Evolutionary conservation across 495 filamentous ascomycete genomes (phyloP).

Genomic region (Aspergillus diversus): DNA sequence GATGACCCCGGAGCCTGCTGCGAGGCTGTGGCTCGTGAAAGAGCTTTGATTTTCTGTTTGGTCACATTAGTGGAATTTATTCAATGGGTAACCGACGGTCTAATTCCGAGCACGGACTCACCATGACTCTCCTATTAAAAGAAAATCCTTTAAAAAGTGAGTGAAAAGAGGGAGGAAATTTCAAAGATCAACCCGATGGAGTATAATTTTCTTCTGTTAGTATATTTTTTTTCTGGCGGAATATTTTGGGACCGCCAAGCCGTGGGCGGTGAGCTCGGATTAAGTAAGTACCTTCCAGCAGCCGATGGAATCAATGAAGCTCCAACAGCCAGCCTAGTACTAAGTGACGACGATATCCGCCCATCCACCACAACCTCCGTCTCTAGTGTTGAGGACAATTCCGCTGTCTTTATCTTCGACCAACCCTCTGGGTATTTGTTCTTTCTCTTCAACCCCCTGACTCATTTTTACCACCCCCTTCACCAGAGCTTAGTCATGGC

Average conservation of each 20-base stretch:
- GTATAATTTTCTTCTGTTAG: conserved; percentile 14
- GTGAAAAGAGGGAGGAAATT: conserved; percentile 3
- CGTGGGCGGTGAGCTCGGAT: conserved; percentile 26
- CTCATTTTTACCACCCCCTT: not conserved
- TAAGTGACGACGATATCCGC: conserved; percentile 25
- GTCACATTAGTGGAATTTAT: not conserved
- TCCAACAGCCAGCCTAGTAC: conserved; percentile 21
- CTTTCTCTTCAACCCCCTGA: not conserved
- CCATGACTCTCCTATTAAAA: conserved; percentile 25
- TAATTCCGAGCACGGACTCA: conserved; percentile 16
- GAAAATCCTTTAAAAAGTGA: not conserved
- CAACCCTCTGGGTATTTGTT: not conserved
- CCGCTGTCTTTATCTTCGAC: not conserved
- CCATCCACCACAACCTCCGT: conserved; percentile 15
- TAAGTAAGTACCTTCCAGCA: conserved; percentile 9
- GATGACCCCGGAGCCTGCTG: conserved; percentile 79
- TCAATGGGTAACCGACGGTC: not conserved
- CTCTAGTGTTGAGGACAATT: not conserved
- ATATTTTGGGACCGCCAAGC: conserved; percentile 22
- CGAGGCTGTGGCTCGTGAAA: conserved; percentile 75
- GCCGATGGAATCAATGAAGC: conserved; percentile 19
- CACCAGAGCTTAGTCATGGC: conserved; percentile 47
- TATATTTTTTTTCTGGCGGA: conserved; percentile 24
- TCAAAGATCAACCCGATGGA: conserved; percentile 5
- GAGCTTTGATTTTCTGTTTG: conserved; percentile 85